Evolutionary conservation across 208 protist species (phyloP).

Genomic region (Leishmania mexicana): DNA sequence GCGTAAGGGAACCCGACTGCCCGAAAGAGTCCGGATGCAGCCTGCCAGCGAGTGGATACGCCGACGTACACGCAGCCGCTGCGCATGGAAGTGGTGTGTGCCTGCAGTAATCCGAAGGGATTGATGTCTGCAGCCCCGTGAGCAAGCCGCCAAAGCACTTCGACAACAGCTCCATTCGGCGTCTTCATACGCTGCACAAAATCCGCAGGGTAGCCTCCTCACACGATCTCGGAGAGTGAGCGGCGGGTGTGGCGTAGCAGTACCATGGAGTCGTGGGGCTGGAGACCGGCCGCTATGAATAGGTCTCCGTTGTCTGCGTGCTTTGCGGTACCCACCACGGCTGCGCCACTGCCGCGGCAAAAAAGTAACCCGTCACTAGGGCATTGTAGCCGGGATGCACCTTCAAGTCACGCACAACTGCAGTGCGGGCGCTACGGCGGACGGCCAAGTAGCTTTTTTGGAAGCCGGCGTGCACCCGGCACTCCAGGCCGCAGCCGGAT

Average conservation of each 20-base stretch:
- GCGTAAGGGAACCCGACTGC: too few relatives aligned
- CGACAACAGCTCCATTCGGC: background rate
- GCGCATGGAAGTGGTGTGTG: background rate
- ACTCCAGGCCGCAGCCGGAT: constrained; percentile 25
- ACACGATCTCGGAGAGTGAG: background rate
- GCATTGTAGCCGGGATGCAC: constrained; percentile 25
- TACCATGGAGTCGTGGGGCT: background rate
- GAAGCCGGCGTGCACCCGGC: constrained; percentile 51
- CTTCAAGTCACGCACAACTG: constrained; percentile 15
- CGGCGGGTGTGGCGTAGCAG: background rate
- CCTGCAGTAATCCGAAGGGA: background rate
- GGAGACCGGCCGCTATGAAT: background rate
- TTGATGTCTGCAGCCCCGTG: background rate
- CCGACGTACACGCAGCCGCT: background rate
- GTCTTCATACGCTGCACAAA: background rate
- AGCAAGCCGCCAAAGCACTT: background rate
- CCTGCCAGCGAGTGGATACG: background rate
- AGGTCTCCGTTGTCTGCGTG: background rate
- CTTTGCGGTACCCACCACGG: background rate
- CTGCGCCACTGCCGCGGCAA: constrained; percentile 50
- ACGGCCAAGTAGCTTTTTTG: constrained; percentile 33
- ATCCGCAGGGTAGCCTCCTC: too few relatives aligned
- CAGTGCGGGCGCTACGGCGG: background rate
- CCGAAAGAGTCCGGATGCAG: background rate
- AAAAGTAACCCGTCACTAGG: constrained; percentile 55